Percentiles rank a stretch among this genome's conserved stretches.
Evolutionary conservation across 1,284 basidiomycete genomes (phyloP).

Genomic region (Trametes versicolor): DNA sequence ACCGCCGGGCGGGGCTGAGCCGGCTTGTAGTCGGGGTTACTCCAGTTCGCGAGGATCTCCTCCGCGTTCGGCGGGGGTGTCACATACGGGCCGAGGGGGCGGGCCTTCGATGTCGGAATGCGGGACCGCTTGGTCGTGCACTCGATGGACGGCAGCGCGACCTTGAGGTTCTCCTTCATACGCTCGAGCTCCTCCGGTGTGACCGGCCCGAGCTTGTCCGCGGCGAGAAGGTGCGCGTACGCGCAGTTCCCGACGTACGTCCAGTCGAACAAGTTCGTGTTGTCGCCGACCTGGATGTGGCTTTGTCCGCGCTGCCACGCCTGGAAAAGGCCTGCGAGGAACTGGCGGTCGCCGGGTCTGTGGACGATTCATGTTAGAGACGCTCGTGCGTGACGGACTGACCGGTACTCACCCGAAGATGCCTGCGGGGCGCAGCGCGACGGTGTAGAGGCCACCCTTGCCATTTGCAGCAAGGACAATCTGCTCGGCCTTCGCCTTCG

Average conservation of each 20-base stretch:
- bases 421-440: constrained; percentile 93
- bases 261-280: constrained; percentile 96
- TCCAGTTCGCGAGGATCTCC: constrained; percentile 69
- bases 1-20: constrained; percentile 66
- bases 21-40: constrained; percentile 56
- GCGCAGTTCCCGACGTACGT: constrained; percentile 98
- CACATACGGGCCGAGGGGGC: constrained; percentile 84
- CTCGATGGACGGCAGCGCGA: constrained; percentile 71
- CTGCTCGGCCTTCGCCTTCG: constrained; percentile 93
- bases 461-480: constrained; percentile 90
- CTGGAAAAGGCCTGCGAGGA: constrained; percentile 83
- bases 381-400: background rate
- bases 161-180: constrained; percentile 49
- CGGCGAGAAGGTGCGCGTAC: constrained; percentile 93
- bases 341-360: constrained; percentile 93
- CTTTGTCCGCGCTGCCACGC: constrained; percentile 88
- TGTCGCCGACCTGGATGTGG: constrained; percentile 94
- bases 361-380: constrained; percentile 9
- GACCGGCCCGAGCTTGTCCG: constrained; percentile 77
- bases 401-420: constrained; percentile 87
- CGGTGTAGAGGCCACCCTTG: constrained; percentile 84
- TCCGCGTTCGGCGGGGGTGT: constrained; percentile 67
- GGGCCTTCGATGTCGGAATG: constrained; percentile 81
- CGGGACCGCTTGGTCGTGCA: constrained; percentile 68
- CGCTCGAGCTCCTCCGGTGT: constrained; percentile 54